phyloP scores from a whole-genome alignment of 805 yeast species.

The Scheffersomyces lignosus region DNA sequence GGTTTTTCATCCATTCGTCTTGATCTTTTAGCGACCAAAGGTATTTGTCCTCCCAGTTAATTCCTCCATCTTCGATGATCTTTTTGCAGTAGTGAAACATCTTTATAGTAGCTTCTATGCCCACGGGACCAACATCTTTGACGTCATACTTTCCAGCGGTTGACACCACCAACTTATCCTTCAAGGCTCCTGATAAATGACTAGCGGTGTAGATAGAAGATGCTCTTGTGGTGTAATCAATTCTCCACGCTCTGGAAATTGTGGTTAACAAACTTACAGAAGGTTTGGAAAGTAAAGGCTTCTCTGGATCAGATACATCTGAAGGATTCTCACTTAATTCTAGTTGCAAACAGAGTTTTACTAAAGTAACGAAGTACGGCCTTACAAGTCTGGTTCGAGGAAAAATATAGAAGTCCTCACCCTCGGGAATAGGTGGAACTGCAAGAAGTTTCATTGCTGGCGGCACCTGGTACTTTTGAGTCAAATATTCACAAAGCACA shows the following conservation, averaged over 20 bases:
- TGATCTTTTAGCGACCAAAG: slow-evolving; percentile 46
- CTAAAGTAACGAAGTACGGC: slow-evolving; percentile 38
- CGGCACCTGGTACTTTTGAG: slow-evolving; percentile 32
- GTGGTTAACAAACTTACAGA: slow-evolving; percentile 43
- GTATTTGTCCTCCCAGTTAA: slow-evolving; percentile 31
- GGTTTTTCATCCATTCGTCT: slow-evolving; percentile 48
- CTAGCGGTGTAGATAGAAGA: slow-evolving; percentile 52
- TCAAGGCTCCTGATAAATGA: slow-evolving; percentile 30
- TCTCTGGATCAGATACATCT: slow-evolving; percentile 11
- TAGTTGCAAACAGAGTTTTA: slow-evolving; percentile 43
- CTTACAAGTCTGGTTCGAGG: slow-evolving; percentile 36
- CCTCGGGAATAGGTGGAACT: slow-evolving; percentile 31
- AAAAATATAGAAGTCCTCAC: slow-evolving; percentile 37
- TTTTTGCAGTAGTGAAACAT: slow-evolving; percentile 30
- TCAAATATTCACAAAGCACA: slow-evolving; percentile 20
- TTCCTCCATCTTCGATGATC: slow-evolving; percentile 28
- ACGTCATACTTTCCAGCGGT: too few relatives aligned
- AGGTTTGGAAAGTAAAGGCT: slow-evolving; percentile 37
- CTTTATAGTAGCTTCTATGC: slow-evolving; percentile 23
- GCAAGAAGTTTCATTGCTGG: slow-evolving; percentile 29
- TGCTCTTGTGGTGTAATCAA: slow-evolving; percentile 50
- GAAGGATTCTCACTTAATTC: slow-evolving; percentile 21
- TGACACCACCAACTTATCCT: slow-evolving; percentile 23
- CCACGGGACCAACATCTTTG: slow-evolving; percentile 32
- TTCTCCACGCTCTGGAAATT: slow-evolving; percentile 59